Evolutionary conservation across 1,284 basidiomycete species (phyloP).

Genomic region (Malassezia brasiliensis): DNA sequence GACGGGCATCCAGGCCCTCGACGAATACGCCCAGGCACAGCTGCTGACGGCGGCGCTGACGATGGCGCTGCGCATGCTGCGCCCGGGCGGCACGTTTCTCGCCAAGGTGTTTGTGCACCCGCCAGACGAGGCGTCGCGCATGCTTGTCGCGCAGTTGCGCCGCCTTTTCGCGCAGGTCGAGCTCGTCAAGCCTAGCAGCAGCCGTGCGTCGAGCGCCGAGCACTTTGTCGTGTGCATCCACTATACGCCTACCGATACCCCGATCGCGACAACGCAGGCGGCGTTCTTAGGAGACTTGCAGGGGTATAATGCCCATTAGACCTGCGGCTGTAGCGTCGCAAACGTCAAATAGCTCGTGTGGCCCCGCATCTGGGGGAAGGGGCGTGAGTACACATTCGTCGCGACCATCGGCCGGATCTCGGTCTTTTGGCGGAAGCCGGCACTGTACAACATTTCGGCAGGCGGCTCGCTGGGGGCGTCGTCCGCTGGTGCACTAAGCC

Average conservation of each 20-base stretch:
- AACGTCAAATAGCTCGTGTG: slow-evolving; percentile 47
- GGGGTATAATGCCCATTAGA: slow-evolving; percentile 13
- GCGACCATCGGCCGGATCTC: neutral
- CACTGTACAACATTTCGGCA: slow-evolving; percentile 13
- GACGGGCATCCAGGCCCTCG: slow-evolving; percentile 56
- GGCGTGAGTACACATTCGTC: slow-evolving; percentile 11
- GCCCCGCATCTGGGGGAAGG: slow-evolving; percentile 37
- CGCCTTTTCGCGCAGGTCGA: slow-evolving; percentile 51
- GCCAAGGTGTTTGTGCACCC: slow-evolving; percentile 54
- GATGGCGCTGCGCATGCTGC: slow-evolving; percentile 54
- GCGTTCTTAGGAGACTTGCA: slow-evolving; percentile 15
- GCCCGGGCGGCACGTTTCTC: slow-evolving; percentile 53
- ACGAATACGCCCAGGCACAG: slow-evolving; percentile 56
- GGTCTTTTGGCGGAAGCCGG: slow-evolving; percentile 15
- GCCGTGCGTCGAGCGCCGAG: slow-evolving; percentile 47
- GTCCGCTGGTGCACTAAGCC: neutral
- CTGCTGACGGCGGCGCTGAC: slow-evolving; percentile 54
- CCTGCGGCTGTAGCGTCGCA: slow-evolving; percentile 36
- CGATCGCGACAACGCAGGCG: neutral
- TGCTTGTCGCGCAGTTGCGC: slow-evolving; percentile 31
- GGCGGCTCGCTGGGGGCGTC: neutral
- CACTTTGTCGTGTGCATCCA: slow-evolving; percentile 55
- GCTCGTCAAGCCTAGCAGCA: slow-evolving; percentile 49
- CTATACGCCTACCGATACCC: slow-evolving; percentile 28
- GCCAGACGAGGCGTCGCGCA: slow-evolving; percentile 8